Evolutionary conservation across 257 asterid genomes (phyloP), one percentile per base, ranked within the genome.

Genomic region (Jaltomata sinuosa): DNA sequence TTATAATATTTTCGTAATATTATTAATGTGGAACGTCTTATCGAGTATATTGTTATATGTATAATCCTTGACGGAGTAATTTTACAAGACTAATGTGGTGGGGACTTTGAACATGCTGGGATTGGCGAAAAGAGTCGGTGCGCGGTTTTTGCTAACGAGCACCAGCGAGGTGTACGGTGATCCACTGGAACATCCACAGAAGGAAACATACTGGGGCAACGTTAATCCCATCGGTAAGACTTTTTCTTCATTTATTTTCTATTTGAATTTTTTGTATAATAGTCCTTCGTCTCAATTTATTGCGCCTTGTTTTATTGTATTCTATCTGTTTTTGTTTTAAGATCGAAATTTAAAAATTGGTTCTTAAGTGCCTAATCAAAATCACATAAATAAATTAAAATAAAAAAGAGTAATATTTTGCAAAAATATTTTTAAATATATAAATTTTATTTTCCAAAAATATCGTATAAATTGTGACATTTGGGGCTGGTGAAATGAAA

Each of bases 81-180:
- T 83, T 89, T 83, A 96, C 99, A 96, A 96, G 98, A 96, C 99
- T 11, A 96, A 96, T 88, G 99, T 96, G 86, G 98, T 96, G n/a
- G 99, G 99, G 16, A 96, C 99, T 38, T 61, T 96, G 91, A 96
- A 96, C 91, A 96, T 96, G 99, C 90, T 96, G 52, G 99, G 99
- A n/a, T 90, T 96, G 91, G 99, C 99, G 4, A 96, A 96, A 94
- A 89, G 99, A 84, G 93, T 96, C 15, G 99, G 99, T 88, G 99
- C 99, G 72, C 90, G 99, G 84, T 96, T 96, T 81, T 88, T 96
- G 96, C 97, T 96, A 82, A 94, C 99, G 69, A 96, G 99, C 92
- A 96, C 99, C 84, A 96, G 99, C 8, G 99, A 96, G 89, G 99
- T 96, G 84, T 96, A 96, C 86, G 99, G 99, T 29, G 99, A 96